Evolutionary conservation across 164 flowering plant genomes (phyloP), one percentile per base, ranked within the genome.

Genomic region (Berberis thunbergii): DNA sequence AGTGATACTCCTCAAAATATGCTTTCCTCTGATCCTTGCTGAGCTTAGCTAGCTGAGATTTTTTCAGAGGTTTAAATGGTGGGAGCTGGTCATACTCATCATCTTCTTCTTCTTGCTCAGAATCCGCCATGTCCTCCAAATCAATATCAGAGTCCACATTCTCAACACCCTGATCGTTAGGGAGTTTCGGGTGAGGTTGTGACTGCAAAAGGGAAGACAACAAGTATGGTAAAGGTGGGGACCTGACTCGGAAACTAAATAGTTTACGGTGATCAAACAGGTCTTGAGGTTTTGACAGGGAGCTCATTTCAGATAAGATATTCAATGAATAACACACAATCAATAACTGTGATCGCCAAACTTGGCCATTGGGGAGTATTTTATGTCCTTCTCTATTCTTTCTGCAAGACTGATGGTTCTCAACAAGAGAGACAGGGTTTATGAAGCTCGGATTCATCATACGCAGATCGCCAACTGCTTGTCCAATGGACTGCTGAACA

Each of bases 71-170:
- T 80, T 86, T 87, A 73, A 94, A 94, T 40, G 98, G 89, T 43
- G 96, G 98, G 54, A 94, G 97, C 79, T 86, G 91, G 62, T 88
- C 96, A 72, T 90, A 94, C 69, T 94, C 98, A 63, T 89, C 96
- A 63, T 84, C 97, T 10, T 76, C 86, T 60, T 82, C 96, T 63
- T 86, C 96, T 43, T 68, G 73, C 40, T 93, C 97, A 41, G 85
- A 81, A 69, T 88, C 94, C 12, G 96, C 81, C 57, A 84, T 67
- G 62, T 92, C 89, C 52, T 66, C 93, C 75, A 93, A 66, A 61
- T 93, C 98, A 45, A 84, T 62, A 73, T 93, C 98, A 43, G 89
- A 88, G 73, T 91, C 98, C 54, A 70, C 87, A 74, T 72, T 81
- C 10, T 88, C 97, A 26, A 26, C 26, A 61, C 81, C 91, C 65